Evolutionary conservation across 106 monocot species (phyloP), one percentile per base, ranked within the genome.

Genomic region (Acorus calamus): DNA sequence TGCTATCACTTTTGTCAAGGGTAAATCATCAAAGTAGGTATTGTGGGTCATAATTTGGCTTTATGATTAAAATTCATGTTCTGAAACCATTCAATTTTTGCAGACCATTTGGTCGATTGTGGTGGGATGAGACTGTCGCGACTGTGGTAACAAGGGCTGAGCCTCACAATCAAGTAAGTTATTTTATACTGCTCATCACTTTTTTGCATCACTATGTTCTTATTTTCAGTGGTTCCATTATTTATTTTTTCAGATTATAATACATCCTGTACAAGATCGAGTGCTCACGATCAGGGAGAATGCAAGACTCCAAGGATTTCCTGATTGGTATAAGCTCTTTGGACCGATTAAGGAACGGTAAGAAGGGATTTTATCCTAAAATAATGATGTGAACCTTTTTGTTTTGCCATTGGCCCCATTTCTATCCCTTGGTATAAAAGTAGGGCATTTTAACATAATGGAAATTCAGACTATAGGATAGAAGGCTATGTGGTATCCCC

Each of bases 221-320:
- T 2, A 4, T 11, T 8, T 43, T 44, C 48, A 2, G 3, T 45
- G 5, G 14, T 55, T 14, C 49, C 47, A 14, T 14, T 6, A 0
- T 13, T 6, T 7, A 14, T 53, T 52, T 44, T n/a, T 61, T 3
- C 48, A 94, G 89, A 65, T 57, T 4, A 83, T 91, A 54, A 53
- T 96, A 11, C 96, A 96, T 61, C 96, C 96, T 1, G 66, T 53
- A 3, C 96, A 96, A 76, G 78, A 91, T 61, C 60, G 96, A 7
- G 91, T 96, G 0, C 64, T 96, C 0, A 74, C 85, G 0, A 68
- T 96, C 51, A 57, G 96, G 49, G 96, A 96, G 59, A 96, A 96
- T 77, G 96, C 96, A 11, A 85, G 91, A 69, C 49, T 96, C 5
- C 91, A 96, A 69, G 94, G 89, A 0, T 96, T 94, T 65, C 94